Conservation (phyloP, 225 moss, liverwort and hornwort genomes). For the Bryum argenteum region DNA sequence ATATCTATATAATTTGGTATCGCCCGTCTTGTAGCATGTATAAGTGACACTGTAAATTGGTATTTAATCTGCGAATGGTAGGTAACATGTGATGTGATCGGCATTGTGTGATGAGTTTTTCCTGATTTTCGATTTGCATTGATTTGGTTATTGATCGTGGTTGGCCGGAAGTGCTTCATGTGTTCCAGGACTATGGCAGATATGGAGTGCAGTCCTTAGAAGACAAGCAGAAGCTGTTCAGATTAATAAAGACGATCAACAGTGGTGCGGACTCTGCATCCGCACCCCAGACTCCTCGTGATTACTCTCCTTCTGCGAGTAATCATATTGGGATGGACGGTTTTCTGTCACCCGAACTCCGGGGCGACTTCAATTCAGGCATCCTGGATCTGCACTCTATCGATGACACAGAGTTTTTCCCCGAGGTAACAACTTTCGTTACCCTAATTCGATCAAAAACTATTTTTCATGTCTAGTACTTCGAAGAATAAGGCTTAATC, state of each 20-base stretch:
- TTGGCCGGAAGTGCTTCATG: conserved; percentile 64
- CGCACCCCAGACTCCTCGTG: conserved; percentile 83
- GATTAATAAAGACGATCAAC: conserved; percentile 91
- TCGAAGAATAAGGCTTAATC: too few relatives aligned
- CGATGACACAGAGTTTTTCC: conserved; percentile 96
- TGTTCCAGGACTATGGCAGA: conserved; percentile 95
- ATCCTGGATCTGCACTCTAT: conserved; percentile 98
- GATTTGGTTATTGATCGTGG: conserved; percentile 47
- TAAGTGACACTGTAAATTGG: too few relatives aligned
- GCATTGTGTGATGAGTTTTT: conserved; percentile 10
- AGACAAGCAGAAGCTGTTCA: conserved; percentile 95
- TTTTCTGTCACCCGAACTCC: conserved; percentile 91
- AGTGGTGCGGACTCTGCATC: conserved; percentile 74
- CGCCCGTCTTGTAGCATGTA: too few relatives aligned
- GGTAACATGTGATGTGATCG: too few relatives aligned
- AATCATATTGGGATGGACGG: conserved; percentile 88
- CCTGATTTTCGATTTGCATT: not conserved
- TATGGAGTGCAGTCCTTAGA: conserved; percentile 95
- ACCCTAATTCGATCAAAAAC: not conserved
- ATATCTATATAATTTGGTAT: too few relatives aligned
- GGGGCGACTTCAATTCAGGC: conserved; percentile 95
- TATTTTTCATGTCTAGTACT: too few relatives aligned
- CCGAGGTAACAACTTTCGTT: conserved; percentile 63
- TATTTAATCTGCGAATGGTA: too few relatives aligned
- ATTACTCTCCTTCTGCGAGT: conserved; percentile 67